Conservation (phyloP, 208 protist genomes). For the Crithidia brevicula region DNA sequence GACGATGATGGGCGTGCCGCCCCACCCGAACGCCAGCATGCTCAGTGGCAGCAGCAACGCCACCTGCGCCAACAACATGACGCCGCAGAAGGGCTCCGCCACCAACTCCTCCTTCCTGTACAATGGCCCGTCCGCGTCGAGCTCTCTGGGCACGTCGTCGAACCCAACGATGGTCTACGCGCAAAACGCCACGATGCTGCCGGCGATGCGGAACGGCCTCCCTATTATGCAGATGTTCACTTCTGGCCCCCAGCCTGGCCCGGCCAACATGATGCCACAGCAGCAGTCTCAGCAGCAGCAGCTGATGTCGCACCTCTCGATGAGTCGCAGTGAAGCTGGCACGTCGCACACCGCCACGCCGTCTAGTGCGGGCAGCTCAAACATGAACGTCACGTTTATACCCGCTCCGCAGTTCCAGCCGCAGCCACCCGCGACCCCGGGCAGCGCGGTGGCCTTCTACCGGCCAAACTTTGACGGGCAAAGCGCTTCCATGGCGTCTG, state of each 20-base stretch:
- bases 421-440: slow-evolving; percentile 6
- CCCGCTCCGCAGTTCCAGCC: slow-evolving; percentile 5
- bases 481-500: background rate
- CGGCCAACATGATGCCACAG: slow-evolving; percentile 5
- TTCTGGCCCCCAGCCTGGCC: background rate
- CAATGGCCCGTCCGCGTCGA: slow-evolving; percentile 16
- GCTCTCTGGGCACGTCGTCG: slow-evolving; percentile 17
- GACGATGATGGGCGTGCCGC: background rate
- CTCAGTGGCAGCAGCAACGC: background rate
- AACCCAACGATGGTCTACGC: slow-evolving; percentile 24
- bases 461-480: background rate
- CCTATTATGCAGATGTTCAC: slow-evolving; percentile 28
- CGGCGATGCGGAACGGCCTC: slow-evolving; percentile 18
- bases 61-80: background rate
- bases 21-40: no score
- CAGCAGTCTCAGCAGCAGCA: slow-evolving; percentile 21
- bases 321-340: slow-evolving; percentile 13
- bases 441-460: slow-evolving; percentile 14
- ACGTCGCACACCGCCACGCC: slow-evolving; percentile 25
- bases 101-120: slow-evolving; percentile 10
- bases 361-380: slow-evolving; percentile 20
- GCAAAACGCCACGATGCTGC: slow-evolving; percentile 12
- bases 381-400: slow-evolving; percentile 5
- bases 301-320: slow-evolving; percentile 18
- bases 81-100: slow-evolving; percentile 5